Conservation (phyloP, 768 basidiomycete genomes). For the Lactifluus subvellereus region DNA sequence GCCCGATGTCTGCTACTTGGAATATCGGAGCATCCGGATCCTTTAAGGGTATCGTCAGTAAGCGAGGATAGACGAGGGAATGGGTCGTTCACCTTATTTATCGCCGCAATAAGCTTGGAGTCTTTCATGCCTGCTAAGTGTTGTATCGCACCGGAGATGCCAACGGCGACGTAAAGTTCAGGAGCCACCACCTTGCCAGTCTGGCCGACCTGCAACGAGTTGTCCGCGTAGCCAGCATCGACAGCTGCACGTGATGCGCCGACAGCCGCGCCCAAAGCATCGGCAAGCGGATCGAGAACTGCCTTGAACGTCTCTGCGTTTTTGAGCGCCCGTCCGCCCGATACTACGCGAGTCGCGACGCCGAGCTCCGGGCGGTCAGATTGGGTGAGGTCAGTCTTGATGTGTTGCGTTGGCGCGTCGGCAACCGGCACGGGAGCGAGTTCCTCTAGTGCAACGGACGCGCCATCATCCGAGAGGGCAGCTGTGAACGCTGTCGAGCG, state of each 20-base stretch:
- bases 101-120: conserved; percentile 93
- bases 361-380: conserved; percentile 93
- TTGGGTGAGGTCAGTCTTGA: conserved; percentile 74
- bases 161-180: conserved; percentile 91
- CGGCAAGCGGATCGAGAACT: conserved; percentile 87
- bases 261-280: conserved; percentile 88
- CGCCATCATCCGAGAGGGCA: conserved; percentile 43
- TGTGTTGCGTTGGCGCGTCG: conserved; percentile 53
- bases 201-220: conserved; percentile 97
- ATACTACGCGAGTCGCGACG: conserved; percentile 81
- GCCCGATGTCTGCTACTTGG: conserved; percentile 93
- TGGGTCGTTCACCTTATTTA: conserved; percentile 73
- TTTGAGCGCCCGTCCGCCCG: conserved; percentile 93
- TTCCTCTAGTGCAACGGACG: conserved; percentile 53
- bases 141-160: conserved; percentile 98
- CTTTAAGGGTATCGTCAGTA: conserved; percentile 35
- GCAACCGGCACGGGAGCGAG: conserved; percentile 59
- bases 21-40: conserved; percentile 98
- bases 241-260: conserved; percentile 98
- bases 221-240: conserved; percentile 97
- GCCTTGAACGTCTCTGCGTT: conserved; percentile 87
- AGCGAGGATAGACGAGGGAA: not conserved
- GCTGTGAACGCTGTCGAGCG: conserved; percentile 87
- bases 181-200: conserved; percentile 99
- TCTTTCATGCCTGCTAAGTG: conserved; percentile 99